A percentile compares a stretch with the other conserved stretches of the same genome.
phyloP scores from a whole-genome alignment of 2,329 filamentous ascomycete genomes.

The Nectriaceae sp. region DNA sequence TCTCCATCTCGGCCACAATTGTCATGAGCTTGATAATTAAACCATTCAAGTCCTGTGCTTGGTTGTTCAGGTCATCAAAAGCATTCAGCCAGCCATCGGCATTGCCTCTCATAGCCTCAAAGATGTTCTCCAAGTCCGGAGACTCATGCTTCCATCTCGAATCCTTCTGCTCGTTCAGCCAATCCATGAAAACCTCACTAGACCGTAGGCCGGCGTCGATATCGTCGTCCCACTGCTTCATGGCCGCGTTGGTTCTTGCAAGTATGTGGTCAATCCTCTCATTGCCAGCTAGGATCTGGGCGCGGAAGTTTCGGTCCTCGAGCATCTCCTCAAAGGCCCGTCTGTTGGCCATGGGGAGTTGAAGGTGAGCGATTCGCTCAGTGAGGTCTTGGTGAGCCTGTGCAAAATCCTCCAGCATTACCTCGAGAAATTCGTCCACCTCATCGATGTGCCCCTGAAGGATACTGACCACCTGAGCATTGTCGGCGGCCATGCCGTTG shows the following conservation, averaged over 20 bases:
- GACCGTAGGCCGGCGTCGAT: conserved; percentile 76
- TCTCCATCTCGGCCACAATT: conserved; percentile 84
- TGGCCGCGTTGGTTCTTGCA: conserved; percentile 71
- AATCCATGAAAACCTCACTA: conserved; percentile 74
- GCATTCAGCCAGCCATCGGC: conserved; percentile 87
- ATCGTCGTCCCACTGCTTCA: conserved; percentile 79
- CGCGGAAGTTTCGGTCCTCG: conserved; percentile 78
- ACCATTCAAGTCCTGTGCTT: conserved; percentile 69
- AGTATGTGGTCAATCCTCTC: conserved; percentile 90
- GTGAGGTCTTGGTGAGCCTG: conserved; percentile 77
- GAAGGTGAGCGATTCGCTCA: conserved; percentile 77
- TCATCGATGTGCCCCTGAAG: conserved; percentile 92
- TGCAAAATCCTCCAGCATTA: conserved; percentile 81
- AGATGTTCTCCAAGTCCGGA: conserved; percentile 68
- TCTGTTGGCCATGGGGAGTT: conserved; percentile 80
- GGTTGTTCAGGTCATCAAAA: conserved; percentile 73
- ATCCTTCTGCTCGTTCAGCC: conserved; percentile 67
- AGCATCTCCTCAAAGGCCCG: conserved; percentile 85
- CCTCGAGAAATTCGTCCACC: conserved; percentile 86
- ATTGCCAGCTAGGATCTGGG: conserved; percentile 82
- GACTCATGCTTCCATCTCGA: conserved; percentile 63
- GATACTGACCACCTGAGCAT: conserved; percentile 84
- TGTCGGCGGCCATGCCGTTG: conserved; percentile 83
- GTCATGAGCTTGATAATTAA: conserved; percentile 72
- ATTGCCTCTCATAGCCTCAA: conserved; percentile 89